Conservation (phyloP, 2,329 filamentous ascomycete genomes). For the Blumeria hordei region DNA sequence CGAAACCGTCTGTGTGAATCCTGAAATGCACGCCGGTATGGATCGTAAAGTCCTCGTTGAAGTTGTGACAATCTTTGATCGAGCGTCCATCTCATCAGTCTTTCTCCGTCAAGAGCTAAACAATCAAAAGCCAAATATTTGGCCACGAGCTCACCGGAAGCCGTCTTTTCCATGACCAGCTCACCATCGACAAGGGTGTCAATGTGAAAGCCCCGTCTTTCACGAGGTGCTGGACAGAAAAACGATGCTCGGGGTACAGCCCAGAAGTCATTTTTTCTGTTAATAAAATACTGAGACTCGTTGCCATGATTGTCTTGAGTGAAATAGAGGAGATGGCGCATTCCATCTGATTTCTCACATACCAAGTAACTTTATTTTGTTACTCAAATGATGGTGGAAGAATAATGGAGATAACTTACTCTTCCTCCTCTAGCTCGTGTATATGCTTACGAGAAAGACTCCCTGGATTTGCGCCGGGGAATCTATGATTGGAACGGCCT, state of each 20-base stretch:
- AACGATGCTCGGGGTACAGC: constrained; percentile 44
- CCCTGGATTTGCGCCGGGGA: constrained; percentile 85
- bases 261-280: constrained; percentile 96
- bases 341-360: constrained; percentile 94
- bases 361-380: constrained; percentile 50
- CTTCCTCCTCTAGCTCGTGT: constrained; percentile 50
- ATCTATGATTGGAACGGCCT: constrained; percentile 37
- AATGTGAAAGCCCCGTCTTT: constrained; percentile 45
- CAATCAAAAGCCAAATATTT: constrained; percentile 90
- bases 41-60: constrained; percentile 48
- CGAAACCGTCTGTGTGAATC: constrained; percentile 43
- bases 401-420: constrained; percentile 24
- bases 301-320: constrained; percentile 34
- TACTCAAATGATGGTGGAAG: background rate
- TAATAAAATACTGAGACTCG: constrained; percentile 77
- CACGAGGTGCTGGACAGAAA: constrained; percentile 53
- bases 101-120: constrained; percentile 52
- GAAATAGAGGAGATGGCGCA: constrained; percentile 79
- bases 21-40: constrained; percentile 38
- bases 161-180: constrained; percentile 65
- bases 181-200: constrained; percentile 80
- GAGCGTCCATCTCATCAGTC: constrained; percentile 53
- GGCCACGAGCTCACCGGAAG: constrained; percentile 41
- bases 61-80: constrained; percentile 87
- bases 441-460: constrained; percentile 69